Percentiles rank a stretch among this genome's conserved stretches.
phyloP scores from a whole-genome alignment of 306 rosid genomes.

The Ammopiptanthus mongolicus region DNA sequence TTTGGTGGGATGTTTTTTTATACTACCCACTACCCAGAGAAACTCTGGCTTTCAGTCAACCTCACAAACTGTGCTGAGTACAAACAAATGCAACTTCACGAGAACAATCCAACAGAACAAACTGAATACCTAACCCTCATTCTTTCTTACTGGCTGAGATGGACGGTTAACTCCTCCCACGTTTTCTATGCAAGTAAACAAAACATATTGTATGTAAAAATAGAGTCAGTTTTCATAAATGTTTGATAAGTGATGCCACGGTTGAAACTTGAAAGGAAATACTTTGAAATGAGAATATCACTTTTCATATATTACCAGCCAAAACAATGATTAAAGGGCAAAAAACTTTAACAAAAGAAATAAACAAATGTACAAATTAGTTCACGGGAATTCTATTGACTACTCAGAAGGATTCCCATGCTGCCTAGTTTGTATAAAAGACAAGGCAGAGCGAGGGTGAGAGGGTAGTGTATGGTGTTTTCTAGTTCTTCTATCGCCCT shows the following conservation, averaged over 20 bases:
- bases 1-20: background rate
- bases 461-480: constrained; percentile 33
- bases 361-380: background rate
- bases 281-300: background rate
- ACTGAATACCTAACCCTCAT: constrained; percentile 27
- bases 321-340: background rate
- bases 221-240: background rate
- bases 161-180: constrained; percentile 22
- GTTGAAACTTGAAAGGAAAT: constrained; percentile 3
- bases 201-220: background rate
- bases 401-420: constrained; percentile 5
- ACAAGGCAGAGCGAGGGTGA: constrained; percentile 30
- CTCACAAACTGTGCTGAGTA: constrained; percentile 7
- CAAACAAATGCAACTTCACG: constrained; percentile 32
- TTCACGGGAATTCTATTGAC: constrained; percentile 50
- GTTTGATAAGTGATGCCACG: background rate
- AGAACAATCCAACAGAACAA: constrained; percentile 25
- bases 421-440: constrained; percentile 15
- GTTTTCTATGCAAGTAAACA: background rate
- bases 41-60: background rate
- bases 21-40: background rate
- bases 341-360: background rate
- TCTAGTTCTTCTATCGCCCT: constrained; percentile 13
- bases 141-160: constrained; percentile 12
- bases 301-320: background rate